Conservation (phyloP, 2,329 filamentous ascomycete species). For the Xylariaceae sp. region DNA sequence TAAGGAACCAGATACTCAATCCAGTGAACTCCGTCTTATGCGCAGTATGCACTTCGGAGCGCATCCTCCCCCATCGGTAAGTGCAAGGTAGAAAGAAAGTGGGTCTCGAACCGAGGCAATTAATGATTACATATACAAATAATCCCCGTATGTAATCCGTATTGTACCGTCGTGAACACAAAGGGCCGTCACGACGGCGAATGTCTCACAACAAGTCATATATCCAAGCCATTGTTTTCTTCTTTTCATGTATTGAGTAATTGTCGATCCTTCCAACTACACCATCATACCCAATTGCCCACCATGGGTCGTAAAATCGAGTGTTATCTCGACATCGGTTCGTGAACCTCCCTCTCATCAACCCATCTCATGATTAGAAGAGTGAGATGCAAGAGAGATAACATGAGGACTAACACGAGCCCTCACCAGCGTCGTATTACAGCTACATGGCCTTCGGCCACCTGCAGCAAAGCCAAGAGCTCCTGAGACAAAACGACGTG, state of each 20-base stretch:
- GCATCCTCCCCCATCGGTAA: not conserved
- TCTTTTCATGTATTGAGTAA: not conserved
- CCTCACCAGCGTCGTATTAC: slow-evolving; percentile 56
- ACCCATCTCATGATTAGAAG: too few species aligned
- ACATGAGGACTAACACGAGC: slow-evolving; percentile 2
- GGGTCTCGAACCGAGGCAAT: not conserved
- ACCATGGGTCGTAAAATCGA: slow-evolving; percentile 59
- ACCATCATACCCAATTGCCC: not conserved
- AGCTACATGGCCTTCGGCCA: slow-evolving; percentile 55
- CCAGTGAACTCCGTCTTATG: too few species aligned
- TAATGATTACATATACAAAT: slow-evolving; percentile 8
- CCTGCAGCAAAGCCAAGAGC: slow-evolving; percentile 49
- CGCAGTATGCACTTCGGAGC: too few species aligned
- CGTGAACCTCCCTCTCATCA: slow-evolving; percentile 17
- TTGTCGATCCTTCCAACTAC: not conserved
- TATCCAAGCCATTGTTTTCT: not conserved
- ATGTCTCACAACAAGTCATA: not conserved
- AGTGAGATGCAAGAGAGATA: not conserved
- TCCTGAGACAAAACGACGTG: slow-evolving; percentile 54
- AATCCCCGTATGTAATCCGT: too few species aligned
- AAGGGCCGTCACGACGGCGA: not conserved
- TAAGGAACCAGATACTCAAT: too few species aligned
- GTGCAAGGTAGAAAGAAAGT: not conserved
- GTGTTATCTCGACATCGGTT: slow-evolving; percentile 63
- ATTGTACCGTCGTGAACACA: not conserved